Conservation (phyloP, 2,329 filamentous ascomycete genomes). For the Pseudogymnoascus sp. region DNA sequence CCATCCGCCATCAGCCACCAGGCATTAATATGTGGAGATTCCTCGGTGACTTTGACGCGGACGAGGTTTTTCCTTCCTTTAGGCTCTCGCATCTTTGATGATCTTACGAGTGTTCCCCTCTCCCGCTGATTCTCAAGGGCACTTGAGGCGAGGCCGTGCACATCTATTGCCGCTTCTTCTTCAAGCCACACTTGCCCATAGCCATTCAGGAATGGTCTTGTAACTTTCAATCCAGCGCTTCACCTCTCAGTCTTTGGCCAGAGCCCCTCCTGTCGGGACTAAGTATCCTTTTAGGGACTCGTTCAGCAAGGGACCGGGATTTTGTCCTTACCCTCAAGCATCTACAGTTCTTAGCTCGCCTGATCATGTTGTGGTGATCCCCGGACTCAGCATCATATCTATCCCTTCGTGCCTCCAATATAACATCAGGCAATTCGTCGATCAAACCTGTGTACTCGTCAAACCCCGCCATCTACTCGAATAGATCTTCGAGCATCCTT, state of each 20-base stretch:
- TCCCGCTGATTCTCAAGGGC: not conserved
- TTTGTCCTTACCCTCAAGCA: conserved; percentile 4
- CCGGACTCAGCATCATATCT: conserved; percentile 1
- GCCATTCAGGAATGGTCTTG: not conserved
- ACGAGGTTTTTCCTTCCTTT: conserved; percentile 10
- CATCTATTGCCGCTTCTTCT: conserved; percentile 2
- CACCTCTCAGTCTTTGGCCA: conserved; percentile 4
- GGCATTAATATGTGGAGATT: conserved; percentile 7
- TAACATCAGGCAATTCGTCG: conserved; percentile 7
- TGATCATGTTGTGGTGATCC: conserved; percentile 6
- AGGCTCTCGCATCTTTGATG: conserved; percentile 5
- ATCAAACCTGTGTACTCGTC: conserved; percentile 3
- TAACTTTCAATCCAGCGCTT: not conserved
- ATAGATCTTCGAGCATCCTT: not conserved
- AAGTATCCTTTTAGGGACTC: conserved; percentile 2
- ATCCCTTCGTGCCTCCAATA: conserved; percentile 5
- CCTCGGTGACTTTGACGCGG: conserved; percentile 1
- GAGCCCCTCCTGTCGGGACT: not conserved
- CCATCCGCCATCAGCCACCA: conserved; percentile 1
- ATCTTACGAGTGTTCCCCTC: conserved; percentile 5
- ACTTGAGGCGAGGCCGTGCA: conserved; percentile 6
- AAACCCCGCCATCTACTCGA: not conserved
- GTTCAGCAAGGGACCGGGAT: conserved; percentile 1
- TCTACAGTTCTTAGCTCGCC: conserved; percentile 3
- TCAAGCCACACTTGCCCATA: not conserved